Percentiles rank a stretch among this genome's conserved stretches.
Evolutionary conservation across 352 stramenopile genomes (phyloP).

Genomic region (Pythium vanterpoolii): DNA sequence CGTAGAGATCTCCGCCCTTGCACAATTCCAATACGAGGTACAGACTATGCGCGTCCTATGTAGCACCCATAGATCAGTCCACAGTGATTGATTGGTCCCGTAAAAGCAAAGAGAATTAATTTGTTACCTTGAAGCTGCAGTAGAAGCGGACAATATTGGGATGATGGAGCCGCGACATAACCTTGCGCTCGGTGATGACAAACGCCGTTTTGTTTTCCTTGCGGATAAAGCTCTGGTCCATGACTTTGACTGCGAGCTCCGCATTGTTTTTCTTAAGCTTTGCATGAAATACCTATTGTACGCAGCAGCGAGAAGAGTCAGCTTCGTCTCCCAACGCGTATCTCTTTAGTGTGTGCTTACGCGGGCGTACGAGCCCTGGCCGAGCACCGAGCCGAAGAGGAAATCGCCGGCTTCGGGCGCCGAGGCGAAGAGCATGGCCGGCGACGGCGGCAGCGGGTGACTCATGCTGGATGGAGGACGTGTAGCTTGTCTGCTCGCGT

Average conservation of each 20-base stretch:
- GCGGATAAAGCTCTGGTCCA: slow-evolving; percentile 89
- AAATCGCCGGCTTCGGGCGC: slow-evolving; percentile 79
- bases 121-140: slow-evolving; percentile 84
- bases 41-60: slow-evolving; percentile 82
- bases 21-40: slow-evolving; percentile 89
- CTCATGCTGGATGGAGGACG: slow-evolving; percentile 8
- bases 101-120: too few species aligned
- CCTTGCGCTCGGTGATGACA: slow-evolving; percentile 88
- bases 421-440: slow-evolving; percentile 52
- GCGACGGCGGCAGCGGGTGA: slow-evolving; percentile 28
- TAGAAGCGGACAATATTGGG: slow-evolving; percentile 90
- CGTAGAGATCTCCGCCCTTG: slow-evolving; percentile 76
- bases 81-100: neutral
- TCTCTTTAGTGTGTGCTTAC: slow-evolving; percentile 24
- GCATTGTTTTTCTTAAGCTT: slow-evolving; percentile 73
- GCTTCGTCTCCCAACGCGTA: neutral
- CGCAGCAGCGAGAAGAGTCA: neutral
- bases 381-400: slow-evolving; percentile 81
- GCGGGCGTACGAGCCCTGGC: slow-evolving; percentile 87
- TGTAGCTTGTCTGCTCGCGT: neutral
- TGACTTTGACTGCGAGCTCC: slow-evolving; percentile 90
- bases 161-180: slow-evolving; percentile 86
- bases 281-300: slow-evolving; percentile 77
- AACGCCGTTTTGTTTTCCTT: slow-evolving; percentile 92
- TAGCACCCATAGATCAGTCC: neutral